phyloP scores from a whole-genome alignment of 768 basidiomycete genomes.

The Lactarius akahatsu region DNA sequence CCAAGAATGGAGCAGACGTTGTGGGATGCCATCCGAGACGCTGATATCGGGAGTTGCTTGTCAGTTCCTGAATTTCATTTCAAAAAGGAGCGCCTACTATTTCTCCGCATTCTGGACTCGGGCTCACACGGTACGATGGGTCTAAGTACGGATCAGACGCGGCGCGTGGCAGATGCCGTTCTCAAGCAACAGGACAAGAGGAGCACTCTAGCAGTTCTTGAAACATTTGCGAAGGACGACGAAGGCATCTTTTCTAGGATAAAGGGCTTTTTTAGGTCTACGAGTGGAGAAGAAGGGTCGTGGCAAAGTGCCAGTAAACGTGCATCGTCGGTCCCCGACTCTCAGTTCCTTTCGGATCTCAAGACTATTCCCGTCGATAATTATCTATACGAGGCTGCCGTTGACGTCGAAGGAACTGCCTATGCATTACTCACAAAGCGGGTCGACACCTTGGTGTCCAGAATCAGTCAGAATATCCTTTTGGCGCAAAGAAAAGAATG shows the following conservation, averaged over 20 bases:
- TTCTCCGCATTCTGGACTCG: background rate
- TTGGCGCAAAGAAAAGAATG: slow-evolving; percentile 8
- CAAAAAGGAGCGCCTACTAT: slow-evolving; percentile 3
- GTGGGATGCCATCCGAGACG: background rate
- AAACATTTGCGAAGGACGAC: background rate
- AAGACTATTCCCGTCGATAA: background rate
- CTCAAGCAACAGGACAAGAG: background rate
- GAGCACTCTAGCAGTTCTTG: background rate
- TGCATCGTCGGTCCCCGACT: background rate
- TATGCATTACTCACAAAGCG: background rate
- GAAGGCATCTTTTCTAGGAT: background rate
- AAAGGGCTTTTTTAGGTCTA: background rate
- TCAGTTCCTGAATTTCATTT: background rate
- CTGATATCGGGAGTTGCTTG: background rate
- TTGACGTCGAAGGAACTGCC: background rate
- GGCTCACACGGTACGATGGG: background rate
- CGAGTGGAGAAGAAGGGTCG: background rate
- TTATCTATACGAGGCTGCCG: background rate
- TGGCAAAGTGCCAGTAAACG: background rate
- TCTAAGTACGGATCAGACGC: background rate
- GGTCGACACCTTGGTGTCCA: background rate
- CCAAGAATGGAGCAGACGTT: background rate
- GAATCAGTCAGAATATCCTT: background rate
- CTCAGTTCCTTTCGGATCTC: slow-evolving; percentile 4
- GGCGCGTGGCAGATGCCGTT: background rate